Evolutionary conservation across 306 rosid genomes (phyloP).

Genomic region (Malus orientalis): DNA sequence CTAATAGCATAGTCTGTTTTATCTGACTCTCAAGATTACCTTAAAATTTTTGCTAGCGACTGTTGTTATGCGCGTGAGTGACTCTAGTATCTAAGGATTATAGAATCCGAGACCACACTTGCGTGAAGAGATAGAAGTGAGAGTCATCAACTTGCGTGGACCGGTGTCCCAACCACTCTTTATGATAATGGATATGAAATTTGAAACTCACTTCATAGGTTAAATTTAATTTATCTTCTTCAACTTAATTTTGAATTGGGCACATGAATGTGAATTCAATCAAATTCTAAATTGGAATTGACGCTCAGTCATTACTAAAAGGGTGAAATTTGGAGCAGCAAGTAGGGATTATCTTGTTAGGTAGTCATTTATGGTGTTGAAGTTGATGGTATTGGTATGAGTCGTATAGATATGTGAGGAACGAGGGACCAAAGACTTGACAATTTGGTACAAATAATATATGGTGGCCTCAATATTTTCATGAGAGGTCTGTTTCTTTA

Average conservation of each 20-base stretch:
- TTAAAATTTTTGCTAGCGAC: no score
- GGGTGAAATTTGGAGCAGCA: not conserved
- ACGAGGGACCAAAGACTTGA: constrained; percentile 16
- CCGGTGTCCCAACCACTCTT: no score
- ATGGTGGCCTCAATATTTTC: constrained; percentile 18
- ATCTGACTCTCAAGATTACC: not conserved
- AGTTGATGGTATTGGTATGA: constrained; percentile 16
- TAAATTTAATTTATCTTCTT: no score
- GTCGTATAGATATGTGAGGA: constrained; percentile 22
- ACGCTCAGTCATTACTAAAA: not conserved
- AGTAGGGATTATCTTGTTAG: constrained; percentile 11
- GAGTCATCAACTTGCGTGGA: no score
- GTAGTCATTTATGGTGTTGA: constrained; percentile 38
- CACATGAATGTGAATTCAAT: not conserved
- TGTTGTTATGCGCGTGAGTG: no score
- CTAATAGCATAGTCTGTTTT: not conserved
- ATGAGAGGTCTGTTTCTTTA: constrained; percentile 30
- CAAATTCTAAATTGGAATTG: not conserved
- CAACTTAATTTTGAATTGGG: not conserved
- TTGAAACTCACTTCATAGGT: not conserved
- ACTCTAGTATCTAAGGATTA: no score
- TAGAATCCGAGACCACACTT: not conserved
- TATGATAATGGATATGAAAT: no score
- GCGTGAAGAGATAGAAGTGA: no score
- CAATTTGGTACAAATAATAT: constrained; percentile 17